Evolutionary conservation across 331 rosid genomes (phyloP), one percentile per base, ranked within the genome.

Genomic region (Saraca asoca): DNA sequence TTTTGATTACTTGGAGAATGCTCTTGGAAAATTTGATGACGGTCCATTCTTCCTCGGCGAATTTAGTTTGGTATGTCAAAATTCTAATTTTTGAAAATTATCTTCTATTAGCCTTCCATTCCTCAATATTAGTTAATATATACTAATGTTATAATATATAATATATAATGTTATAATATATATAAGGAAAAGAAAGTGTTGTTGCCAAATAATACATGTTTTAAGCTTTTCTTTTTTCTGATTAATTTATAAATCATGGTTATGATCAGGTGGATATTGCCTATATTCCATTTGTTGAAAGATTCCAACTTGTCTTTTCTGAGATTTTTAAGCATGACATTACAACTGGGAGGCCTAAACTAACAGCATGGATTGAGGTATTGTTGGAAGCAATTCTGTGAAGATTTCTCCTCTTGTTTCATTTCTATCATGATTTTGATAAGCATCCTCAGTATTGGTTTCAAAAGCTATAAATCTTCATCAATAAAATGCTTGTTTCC

Each of bases 351-450:
- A 87, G 91, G 82, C 95, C 96, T 17, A 83, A 81, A 78, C 80
- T 87, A 55, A 81, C 81, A 41, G 73, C 79, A 50, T 90, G 90
- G 90, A 69, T 83, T 15, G 88, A 85, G 92, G 96, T 85, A 83
- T n/a, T 39, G 24, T 6, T 58, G 7, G 20, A 19, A 55, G 18
- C 33, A 48, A 12, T 60, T 45, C 42, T 46, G 13, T 68, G 34
- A 13, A 42, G 46, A 19, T 44, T 6, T 42, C n/a, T 41, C 15
- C 17, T 8, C 12, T 12, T 12, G 17, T 2, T 11, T 18, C 6
- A 37, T 12, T 8, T 2, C 48, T 20, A 11, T 18, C 44, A 6
- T 14, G 46, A n/a, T 35, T 39, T 66, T 51, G 73, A 66, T 33
- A 11, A 18, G 71, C 35, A 15, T 2, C 42, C 33, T 15, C 13